Percentiles rank a stretch among this genome's conserved stretches.
These are phyloP conservation scores for Olyra latifolia DNA, from an alignment of 176 grass and related monocot genomes.

Conservation along the genomic window DNA sequence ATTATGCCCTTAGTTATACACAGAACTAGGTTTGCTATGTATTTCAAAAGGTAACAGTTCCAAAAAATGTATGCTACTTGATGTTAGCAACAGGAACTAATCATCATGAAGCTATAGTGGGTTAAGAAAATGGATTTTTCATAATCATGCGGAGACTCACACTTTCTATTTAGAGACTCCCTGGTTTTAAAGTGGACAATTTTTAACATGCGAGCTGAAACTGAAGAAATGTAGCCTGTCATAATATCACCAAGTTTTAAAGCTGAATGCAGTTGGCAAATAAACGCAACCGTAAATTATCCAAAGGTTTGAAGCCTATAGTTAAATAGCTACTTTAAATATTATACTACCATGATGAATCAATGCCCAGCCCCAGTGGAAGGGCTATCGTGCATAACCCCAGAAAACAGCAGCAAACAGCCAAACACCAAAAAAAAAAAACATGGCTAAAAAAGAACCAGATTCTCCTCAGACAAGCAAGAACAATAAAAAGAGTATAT, in stretches of 20 bases:
- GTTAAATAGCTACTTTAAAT: not conserved
- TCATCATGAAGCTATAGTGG: not conserved
- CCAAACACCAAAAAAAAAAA: not conserved
- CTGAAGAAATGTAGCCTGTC: not conserved
- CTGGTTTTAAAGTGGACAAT: not conserved
- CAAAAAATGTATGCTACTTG: not conserved
- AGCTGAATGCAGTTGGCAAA: not conserved
- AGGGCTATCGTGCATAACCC: not conserved
- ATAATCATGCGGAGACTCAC: constrained; percentile 2
- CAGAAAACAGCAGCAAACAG: not conserved
- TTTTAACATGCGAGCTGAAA: not conserved
- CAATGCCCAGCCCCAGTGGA: not conserved
- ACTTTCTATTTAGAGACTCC: not conserved
- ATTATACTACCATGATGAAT: not conserved
- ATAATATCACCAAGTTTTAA: not conserved
- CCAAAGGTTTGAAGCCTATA: not conserved
- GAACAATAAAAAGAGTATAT: constrained; percentile 13
- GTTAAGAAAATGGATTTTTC: not conserved
- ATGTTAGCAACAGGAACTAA: not conserved
- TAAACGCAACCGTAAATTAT: not conserved
- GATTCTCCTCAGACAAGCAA: not conserved
- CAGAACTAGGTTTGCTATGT: not conserved
- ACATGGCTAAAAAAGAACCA: not conserved
- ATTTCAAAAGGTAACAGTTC: constrained; percentile 15
- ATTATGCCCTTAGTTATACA: not conserved